Evolutionary conservation across 768 basidiomycete species (phyloP).

Genomic region (Hemileccinum impolitum): DNA sequence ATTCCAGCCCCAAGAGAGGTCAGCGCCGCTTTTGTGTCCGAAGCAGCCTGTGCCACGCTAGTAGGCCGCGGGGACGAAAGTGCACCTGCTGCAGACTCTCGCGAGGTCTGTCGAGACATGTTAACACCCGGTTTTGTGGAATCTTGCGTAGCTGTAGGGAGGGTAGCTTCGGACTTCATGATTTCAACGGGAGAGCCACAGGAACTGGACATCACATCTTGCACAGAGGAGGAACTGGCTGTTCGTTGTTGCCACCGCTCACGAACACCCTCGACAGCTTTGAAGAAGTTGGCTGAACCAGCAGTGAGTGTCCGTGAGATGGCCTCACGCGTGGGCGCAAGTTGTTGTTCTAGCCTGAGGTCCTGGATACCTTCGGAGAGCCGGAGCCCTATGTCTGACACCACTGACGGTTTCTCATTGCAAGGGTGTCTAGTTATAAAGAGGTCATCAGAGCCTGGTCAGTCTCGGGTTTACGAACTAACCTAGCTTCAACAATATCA

Average conservation of each 20-base stretch:
- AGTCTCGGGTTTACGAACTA: constrained; percentile 3
- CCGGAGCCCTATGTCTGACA: constrained; percentile 88
- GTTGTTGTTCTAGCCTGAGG: constrained; percentile 85
- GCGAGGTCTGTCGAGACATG: constrained; percentile 21
- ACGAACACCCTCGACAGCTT: constrained; percentile 85
- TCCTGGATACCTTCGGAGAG: constrained; percentile 94
- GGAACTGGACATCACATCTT: constrained; percentile 19
- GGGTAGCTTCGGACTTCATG: constrained; percentile 26
- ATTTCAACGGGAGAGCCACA: constrained; percentile 28
- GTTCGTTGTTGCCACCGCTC: constrained; percentile 61
- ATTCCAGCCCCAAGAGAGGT: constrained; percentile 44
- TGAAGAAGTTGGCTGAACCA: constrained; percentile 80
- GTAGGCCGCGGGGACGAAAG: constrained; percentile 19
- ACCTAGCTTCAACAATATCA: constrained; percentile 94
- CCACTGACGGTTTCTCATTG: constrained; percentile 83
- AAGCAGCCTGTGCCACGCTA: constrained; percentile 31
- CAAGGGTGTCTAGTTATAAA: constrained; percentile 74
- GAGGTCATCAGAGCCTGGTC: constrained; percentile 1
- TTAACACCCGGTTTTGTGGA: constrained; percentile 12
- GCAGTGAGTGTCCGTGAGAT: constrained; percentile 70
- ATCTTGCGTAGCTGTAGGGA: constrained; percentile 10
- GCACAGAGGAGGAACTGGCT: constrained; percentile 21
- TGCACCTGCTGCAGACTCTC: constrained; percentile 20
- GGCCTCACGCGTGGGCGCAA: constrained; percentile 91
- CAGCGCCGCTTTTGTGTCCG: constrained; percentile 34